Conservation (phyloP, 2,329 filamentous ascomycete genomes). For the Talaromyces sp. region DNA sequence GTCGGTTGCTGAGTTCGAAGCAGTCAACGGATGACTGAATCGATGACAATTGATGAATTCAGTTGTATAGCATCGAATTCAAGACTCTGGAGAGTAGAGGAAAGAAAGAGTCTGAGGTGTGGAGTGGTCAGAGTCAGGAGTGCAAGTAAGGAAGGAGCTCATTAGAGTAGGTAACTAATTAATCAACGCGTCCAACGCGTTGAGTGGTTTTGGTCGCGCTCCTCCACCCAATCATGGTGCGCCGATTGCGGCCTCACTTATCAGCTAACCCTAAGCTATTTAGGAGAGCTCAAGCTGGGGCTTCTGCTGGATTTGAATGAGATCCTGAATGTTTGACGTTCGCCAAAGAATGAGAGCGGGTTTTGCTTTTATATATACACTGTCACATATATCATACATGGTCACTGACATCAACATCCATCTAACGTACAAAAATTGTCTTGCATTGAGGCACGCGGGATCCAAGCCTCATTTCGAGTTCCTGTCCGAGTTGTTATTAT, state of each 20-base stretch:
- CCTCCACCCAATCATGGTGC: neutral
- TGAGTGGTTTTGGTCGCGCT: constrained; percentile 27
- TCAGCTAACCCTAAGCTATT: neutral
- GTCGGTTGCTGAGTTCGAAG: constrained; percentile 13
- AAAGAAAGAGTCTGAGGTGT: neutral
- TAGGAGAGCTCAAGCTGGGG: neutral
- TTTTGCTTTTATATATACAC: neutral
- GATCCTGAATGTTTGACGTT: too few species aligned
- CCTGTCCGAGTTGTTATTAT: neutral
- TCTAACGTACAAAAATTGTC: constrained; percentile 7
- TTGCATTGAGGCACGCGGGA: neutral
- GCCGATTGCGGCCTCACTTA: neutral
- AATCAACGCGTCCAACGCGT: constrained; percentile 32
- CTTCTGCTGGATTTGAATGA: too few species aligned
- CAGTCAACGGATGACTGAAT: constrained; percentile 24
- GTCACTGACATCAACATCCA: neutral
- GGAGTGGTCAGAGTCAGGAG: constrained; percentile 16
- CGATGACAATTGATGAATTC: constrained; percentile 8
- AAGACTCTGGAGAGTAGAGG: neutral
- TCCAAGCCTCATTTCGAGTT: neutral
- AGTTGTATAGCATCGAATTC: neutral
- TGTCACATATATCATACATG: neutral
- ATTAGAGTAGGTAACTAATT: neutral
- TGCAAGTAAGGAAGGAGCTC: constrained; percentile 21
- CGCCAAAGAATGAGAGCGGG: neutral